Evolutionary conservation across 805 yeast genomes (phyloP), one percentile per base, ranked within the genome.

Genomic region (Candida koratica): DNA sequence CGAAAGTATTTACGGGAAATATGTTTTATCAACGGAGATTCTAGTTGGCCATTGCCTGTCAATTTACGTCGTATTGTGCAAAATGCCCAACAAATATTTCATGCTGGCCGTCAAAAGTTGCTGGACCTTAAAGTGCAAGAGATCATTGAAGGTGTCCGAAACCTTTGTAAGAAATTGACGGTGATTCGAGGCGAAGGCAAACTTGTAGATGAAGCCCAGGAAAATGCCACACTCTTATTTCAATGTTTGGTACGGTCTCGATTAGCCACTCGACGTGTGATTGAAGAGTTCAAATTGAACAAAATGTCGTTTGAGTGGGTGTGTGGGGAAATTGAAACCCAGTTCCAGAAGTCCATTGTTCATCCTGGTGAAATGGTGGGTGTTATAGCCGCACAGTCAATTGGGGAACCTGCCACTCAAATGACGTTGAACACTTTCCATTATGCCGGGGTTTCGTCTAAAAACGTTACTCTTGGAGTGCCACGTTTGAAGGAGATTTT

Each of bases 311-410:
- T 93, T 55, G 88, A 89, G 47, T 93, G 98, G 98, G 95, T 87
- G 31, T 48, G 88, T 42, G 97, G 96, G 57, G 95, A 90, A 57
- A 77, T 93, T 46, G 96, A 89, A 56, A 77, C 93, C 20, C 96
- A 89, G 61, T 93, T 90, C 68, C 87, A 87, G 47, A 84, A 82
- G 61, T 79, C 96, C 6, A 71, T 85, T 58, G 96, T 88, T 29
- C 90, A 89, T 45, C 96, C 97, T 4, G 97, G 97, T 73, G 97
- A 89, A 60, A 89, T 89, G 96, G 97, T 89, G 40, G 97, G 97
- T 71, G 95, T 89, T 35, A 76, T 89, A 54, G 97, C 97, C 36
- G 96, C 97, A 2, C 97, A 89, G 69, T 87, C 96, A 24, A 89
- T 89, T 65, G 97, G 97, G 70, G 97, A 89, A 60, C 97, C 97